These are phyloP conservation scores for Viridothelium virens DNA, from an alignment of 495 filamentous ascomycete species.

Conservation along the genomic window DNA sequence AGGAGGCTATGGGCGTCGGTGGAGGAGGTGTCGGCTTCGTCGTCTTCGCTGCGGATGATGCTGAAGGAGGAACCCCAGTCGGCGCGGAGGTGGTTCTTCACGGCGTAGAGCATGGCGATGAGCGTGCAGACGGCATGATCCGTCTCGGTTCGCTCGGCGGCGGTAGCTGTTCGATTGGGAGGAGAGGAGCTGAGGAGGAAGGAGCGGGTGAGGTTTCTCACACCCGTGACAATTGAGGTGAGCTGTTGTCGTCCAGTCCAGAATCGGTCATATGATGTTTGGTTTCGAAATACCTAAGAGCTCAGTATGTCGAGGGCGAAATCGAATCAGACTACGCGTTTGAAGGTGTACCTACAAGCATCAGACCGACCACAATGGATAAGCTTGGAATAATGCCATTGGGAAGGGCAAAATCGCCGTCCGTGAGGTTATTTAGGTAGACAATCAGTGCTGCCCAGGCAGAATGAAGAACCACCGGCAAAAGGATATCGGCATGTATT, in stretches of 20 bases:
- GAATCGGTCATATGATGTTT: conserved; percentile 63
- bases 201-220: conserved; percentile 56
- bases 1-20: conserved; percentile 38
- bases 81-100: conserved; percentile 67
- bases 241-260: conserved; percentile 61
- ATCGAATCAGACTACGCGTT: background rate
- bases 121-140: conserved; percentile 53
- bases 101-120: conserved; percentile 64
- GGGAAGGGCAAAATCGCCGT: conserved; percentile 52
- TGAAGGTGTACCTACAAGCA: conserved; percentile 44
- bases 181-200: conserved; percentile 44
- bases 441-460: conserved; percentile 57
- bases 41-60: background rate
- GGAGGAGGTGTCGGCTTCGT: conserved; percentile 19
- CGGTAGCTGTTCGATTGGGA: conserved; percentile 27
- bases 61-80: conserved; percentile 55
- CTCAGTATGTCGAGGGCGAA: background rate
- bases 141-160: conserved; percentile 50
- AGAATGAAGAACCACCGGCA: conserved; percentile 59
- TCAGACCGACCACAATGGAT: conserved; percentile 70
- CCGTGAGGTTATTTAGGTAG: conserved; percentile 51
- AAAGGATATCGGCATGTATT: conserved; percentile 56
- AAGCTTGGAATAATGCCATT: conserved; percentile 64
- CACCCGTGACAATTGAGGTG: conserved; percentile 48
- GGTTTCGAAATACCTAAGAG: conserved; percentile 56